Evolutionary conservation across 2,329 filamentous ascomycete species (phyloP).

Genomic region (Calonectria henricotiae): DNA sequence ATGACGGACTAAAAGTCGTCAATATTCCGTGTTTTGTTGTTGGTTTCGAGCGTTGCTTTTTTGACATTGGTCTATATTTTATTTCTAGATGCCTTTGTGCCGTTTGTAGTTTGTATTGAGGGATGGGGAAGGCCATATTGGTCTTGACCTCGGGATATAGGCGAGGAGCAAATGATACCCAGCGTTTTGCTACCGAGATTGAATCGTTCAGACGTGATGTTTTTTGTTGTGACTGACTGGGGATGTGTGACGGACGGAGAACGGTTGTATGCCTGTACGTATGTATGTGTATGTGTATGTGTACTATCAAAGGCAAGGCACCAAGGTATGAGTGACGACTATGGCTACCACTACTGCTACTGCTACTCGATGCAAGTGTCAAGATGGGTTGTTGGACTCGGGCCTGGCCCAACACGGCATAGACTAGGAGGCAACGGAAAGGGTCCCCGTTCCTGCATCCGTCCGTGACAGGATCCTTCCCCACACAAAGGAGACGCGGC

Average conservation of each 20-base stretch:
- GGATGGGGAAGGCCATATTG: slow-evolving; percentile 35
- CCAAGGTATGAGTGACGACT: too few species aligned
- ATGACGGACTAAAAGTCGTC: slow-evolving; percentile 36
- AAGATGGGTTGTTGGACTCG: slow-evolving; percentile 22
- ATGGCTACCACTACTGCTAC: too few species aligned
- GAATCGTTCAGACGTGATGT: not conserved
- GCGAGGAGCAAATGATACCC: slow-evolving; percentile 52
- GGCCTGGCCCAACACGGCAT: slow-evolving; percentile 8
- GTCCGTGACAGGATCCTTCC: slow-evolving; percentile 44
- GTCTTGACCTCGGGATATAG: slow-evolving; percentile 42
- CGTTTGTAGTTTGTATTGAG: slow-evolving; percentile 35
- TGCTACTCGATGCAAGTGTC: not conserved
- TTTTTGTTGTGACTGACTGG: not conserved
- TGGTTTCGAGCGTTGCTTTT: slow-evolving; percentile 35
- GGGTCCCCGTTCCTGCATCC: slow-evolving; percentile 46
- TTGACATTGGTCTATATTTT: slow-evolving; percentile 36
- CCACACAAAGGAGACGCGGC: slow-evolving; percentile 44
- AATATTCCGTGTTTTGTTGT: slow-evolving; percentile 39
- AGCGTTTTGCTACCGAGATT: slow-evolving; percentile 46
- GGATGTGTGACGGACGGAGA: too few species aligned
- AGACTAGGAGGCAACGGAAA: slow-evolving; percentile 17
- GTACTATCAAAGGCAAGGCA: too few species aligned
- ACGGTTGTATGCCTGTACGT: too few species aligned
- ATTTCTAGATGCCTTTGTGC: slow-evolving; percentile 41
- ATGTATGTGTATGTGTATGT: too few species aligned